Base-by-base conservation (phyloP, 768 basidiomycete species). In the Panellus pusillus region DNA sequence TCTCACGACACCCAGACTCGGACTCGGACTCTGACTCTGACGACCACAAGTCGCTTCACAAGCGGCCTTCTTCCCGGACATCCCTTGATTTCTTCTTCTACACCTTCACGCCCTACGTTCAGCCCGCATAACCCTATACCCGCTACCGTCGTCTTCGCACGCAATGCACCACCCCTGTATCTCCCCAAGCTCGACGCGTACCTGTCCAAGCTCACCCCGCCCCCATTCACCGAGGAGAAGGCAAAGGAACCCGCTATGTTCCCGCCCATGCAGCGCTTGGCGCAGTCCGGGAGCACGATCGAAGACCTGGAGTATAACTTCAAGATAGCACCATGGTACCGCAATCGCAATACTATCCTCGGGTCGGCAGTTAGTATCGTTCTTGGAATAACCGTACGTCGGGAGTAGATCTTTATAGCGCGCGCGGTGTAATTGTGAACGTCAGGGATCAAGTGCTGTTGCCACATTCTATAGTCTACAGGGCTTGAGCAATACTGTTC, bases 401-500 rank as follows among this genome's bases (percentile, higher is more conserved):
- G 18, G 36, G 32, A 19, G 6, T 6, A 14, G 9, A 11, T 18
- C 15, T 35, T n/a, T 14, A 15, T 42, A 9, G 6, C 15, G 12
- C 45, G 14, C 9, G 17, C n/a, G 6, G 27, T 19, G 1, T 46
- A 38, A 54, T 46, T 44, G 17, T 15, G 9, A 9, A 42, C 19
- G 41, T 0, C 41, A 89, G 86, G 87, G 88, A 11, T 89, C 88
- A 2, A 88, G 85, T 65, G 79, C 78, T 20, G 69, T 88, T 32
- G 80, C 85, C 5, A 78, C 80, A 1, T 87, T 81, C 59, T 90
- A 89, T 63, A 87, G 86, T 65, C 65, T 88, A 18, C 83, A 86
- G 62, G 86, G 87, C 37, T 72, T 89, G 9, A 74, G 81, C 47
- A 86, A 86, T 57, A 86, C 82, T 0, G 67, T 89, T 0, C 87